Percentiles rank a stretch among this genome's conserved stretches.
Conservation (phyloP, 2,329 filamentous ascomycete genomes). For the Sodiomyces alkalinus region DNA sequence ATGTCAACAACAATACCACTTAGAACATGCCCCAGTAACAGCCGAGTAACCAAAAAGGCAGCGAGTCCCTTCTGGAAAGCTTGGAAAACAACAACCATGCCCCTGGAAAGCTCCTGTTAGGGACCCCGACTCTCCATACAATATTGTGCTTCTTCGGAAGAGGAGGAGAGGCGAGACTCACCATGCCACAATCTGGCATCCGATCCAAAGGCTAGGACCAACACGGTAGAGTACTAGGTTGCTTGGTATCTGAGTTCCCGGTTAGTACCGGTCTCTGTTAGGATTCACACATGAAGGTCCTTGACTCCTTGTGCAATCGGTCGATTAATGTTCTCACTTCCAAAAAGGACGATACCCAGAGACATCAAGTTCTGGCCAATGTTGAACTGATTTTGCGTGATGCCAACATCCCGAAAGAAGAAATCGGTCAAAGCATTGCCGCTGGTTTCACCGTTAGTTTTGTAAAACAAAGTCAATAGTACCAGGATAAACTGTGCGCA, state of each 20-base stretch:
- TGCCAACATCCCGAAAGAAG: conserved; percentile 31
- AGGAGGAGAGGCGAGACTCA: too few relatives aligned
- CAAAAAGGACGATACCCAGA: conserved; percentile 28
- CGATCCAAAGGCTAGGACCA: conserved; percentile 30
- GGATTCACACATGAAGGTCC: too few relatives aligned
- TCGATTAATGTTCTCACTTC: too few relatives aligned
- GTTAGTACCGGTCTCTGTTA: too few relatives aligned
- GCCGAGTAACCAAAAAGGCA: conserved; percentile 21
- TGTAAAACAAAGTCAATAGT: too few relatives aligned
- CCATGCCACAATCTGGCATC: conserved; percentile 26
- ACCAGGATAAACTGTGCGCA: background rate
- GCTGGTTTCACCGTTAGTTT: background rate
- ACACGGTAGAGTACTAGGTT: conserved; percentile 30
- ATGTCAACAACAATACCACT: too few relatives aligned
- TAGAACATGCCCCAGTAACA: conserved; percentile 14
- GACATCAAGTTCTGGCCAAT: conserved; percentile 35
- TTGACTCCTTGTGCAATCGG: too few relatives aligned
- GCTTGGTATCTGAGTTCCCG: conserved; percentile 28
- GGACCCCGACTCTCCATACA: too few relatives aligned
- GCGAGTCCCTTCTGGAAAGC: conserved; percentile 18
- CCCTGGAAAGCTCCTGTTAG: conserved; percentile 7
- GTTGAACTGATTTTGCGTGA: conserved; percentile 36
- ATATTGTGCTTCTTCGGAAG: too few relatives aligned
- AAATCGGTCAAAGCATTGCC: conserved; percentile 8
- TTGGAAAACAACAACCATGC: conserved; percentile 20